Evolutionary conservation across 208 protist species (phyloP).

Genomic region (Trypanosoma scelopori): DNA sequence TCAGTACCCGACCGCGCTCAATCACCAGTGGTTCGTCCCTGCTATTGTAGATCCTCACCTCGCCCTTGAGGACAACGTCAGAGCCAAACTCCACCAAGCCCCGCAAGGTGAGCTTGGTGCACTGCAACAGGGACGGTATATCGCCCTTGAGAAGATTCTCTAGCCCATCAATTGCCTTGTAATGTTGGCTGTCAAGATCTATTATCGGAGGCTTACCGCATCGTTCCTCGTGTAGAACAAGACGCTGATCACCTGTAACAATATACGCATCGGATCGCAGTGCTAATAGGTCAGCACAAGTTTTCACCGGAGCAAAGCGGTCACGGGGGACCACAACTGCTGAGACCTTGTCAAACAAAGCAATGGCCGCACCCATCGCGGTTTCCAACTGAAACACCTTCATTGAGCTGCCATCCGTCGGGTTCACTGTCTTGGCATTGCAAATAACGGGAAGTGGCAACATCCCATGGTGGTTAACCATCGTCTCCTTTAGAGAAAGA

Average conservation of each 20-base stretch:
- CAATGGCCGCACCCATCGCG: slow-evolving; percentile 96
- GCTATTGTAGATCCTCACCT: slow-evolving; percentile 65
- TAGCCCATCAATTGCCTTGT: slow-evolving; percentile 78
- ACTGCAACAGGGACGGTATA: slow-evolving; percentile 73
- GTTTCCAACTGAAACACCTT: slow-evolving; percentile 88
- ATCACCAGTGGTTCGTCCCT: slow-evolving; percentile 38
- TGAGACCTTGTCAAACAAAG: slow-evolving; percentile 75
- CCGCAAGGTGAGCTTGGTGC: slow-evolving; percentile 53
- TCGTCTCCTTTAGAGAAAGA: slow-evolving; percentile 68
- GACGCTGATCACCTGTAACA: slow-evolving; percentile 66
- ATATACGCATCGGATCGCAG: slow-evolving; percentile 95
- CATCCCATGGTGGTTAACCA: slow-evolving; percentile 56
- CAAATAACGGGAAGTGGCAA: slow-evolving; percentile 82
- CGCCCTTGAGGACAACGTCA: slow-evolving; percentile 57
- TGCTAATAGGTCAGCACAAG: slow-evolving; percentile 95
- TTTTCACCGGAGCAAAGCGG: slow-evolving; percentile 99
- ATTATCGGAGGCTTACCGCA: slow-evolving; percentile 59
- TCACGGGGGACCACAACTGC: slow-evolving; percentile 94
- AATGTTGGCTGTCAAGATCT: slow-evolving; percentile 66
- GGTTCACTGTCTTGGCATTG: slow-evolving; percentile 87
- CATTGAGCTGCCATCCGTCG: slow-evolving; percentile 51
- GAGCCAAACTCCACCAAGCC: slow-evolving; percentile 60
- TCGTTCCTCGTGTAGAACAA: slow-evolving; percentile 53
- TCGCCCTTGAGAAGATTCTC: slow-evolving; percentile 47
- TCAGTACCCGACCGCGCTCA: slow-evolving; percentile 43